Percentiles rank a stretch among this genome's conserved stretches.
These are phyloP conservation scores for Neoboletus magnificus DNA, from an alignment of 768 basidiomycete species.

Conservation along the genomic window DNA sequence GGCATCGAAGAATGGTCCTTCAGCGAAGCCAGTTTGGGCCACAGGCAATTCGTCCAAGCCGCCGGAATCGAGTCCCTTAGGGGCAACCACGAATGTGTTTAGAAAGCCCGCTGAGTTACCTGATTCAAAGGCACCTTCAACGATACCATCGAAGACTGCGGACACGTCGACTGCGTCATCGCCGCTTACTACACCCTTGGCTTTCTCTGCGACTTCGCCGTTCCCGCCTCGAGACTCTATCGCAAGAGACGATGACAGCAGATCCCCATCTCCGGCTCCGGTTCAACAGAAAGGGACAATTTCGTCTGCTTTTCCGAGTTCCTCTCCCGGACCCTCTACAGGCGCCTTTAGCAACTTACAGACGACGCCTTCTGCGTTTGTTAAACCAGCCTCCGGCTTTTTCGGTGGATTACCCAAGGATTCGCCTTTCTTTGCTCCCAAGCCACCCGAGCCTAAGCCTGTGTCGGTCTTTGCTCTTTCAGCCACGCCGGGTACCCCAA, in stretches of 20 bases:
- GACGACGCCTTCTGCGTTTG: conserved; percentile 33
- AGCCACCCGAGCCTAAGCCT: conserved; percentile 29
- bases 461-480: conserved; percentile 39
- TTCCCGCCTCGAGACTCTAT: conserved; percentile 12
- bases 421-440: conserved; percentile 55
- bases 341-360: conserved; percentile 43
- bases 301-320: conserved; percentile 16
- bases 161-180: conserved; percentile 5
- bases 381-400: conserved; percentile 36
- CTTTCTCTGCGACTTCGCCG: conserved; percentile 1
- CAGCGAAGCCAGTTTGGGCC: conserved; percentile 26
- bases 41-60: conserved; percentile 6
- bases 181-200: not conserved
- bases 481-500: conserved; percentile 12
- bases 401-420: conserved; percentile 36
- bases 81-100: conserved; percentile 4
- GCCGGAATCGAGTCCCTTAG: conserved; percentile 5
- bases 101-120: conserved; percentile 7
- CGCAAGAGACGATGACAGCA: conserved; percentile 20
- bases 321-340: conserved; percentile 23
- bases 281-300: conserved; percentile 1
- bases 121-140: conserved; percentile 12
- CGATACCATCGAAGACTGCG: conserved; percentile 1
- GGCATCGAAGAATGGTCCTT: conserved; percentile 13
- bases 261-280: conserved; percentile 27